Percentiles rank a stretch among this genome's conserved stretches.
These are phyloP conservation scores for Boeremia exigua DNA, from an alignment of 2,329 filamentous ascomycete species.

Conservation along the genomic window DNA sequence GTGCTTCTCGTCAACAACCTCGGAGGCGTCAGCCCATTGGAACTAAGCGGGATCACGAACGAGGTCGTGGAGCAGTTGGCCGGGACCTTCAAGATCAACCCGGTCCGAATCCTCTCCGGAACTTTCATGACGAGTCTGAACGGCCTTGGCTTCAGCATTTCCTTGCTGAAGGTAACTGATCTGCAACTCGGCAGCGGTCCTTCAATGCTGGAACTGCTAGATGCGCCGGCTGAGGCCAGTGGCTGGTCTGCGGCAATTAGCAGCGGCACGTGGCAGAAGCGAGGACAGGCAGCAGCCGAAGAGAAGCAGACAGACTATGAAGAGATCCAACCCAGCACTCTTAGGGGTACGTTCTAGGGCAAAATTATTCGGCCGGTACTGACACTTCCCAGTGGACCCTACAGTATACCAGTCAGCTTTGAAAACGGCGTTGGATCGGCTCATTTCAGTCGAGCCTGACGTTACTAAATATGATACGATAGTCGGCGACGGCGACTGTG, in stretches of 20 bases:
- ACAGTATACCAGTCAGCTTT: slow-evolving; percentile 59
- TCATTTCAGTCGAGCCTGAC: slow-evolving; percentile 70
- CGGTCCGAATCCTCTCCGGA: slow-evolving; percentile 66
- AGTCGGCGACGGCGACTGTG: slow-evolving; percentile 90
- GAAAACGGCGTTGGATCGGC: slow-evolving; percentile 62
- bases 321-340: slow-evolving; percentile 59
- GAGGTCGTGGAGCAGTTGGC: slow-evolving; percentile 69
- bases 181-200: slow-evolving; percentile 63
- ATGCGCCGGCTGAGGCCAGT: slow-evolving; percentile 70
- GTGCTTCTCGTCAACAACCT: slow-evolving; percentile 78
- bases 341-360: slow-evolving; percentile 52
- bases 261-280: slow-evolving; percentile 64
- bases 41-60: slow-evolving; percentile 74
- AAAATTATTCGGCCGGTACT: neutral
- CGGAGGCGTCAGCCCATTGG: slow-evolving; percentile 73
- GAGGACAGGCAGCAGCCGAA: slow-evolving; percentile 50
- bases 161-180: slow-evolving; percentile 67
- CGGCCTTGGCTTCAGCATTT: slow-evolving; percentile 73
- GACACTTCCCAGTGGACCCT: slow-evolving; percentile 57
- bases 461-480: slow-evolving; percentile 76
- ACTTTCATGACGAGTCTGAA: slow-evolving; percentile 77
- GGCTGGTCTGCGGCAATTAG: slow-evolving; percentile 70
- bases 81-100: slow-evolving; percentile 64
- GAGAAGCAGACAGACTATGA: slow-evolving; percentile 50
- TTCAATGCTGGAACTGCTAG: slow-evolving; percentile 70